Evolutionary conservation across 352 stramenopile species (phyloP).

Genomic region (Globisporangium mamillatum): DNA sequence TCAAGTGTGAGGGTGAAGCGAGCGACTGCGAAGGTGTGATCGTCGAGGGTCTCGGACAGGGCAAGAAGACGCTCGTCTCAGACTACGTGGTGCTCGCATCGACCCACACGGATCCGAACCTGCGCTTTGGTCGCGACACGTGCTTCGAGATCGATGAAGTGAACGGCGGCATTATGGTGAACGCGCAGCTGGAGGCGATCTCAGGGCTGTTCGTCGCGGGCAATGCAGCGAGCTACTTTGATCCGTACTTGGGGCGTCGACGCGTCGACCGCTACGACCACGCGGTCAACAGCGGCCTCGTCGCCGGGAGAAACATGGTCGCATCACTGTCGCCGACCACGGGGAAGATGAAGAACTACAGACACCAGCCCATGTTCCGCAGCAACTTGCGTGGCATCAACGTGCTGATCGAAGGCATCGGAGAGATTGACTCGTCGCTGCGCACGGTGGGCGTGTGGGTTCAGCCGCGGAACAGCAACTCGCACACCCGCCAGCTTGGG

Average conservation of each 20-base stretch:
- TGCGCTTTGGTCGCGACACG: conserved; percentile 57
- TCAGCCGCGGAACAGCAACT: conserved; percentile 28
- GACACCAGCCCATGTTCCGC: conserved; percentile 87
- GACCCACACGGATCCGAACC: conserved; percentile 86
- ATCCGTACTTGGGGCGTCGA: conserved; percentile 80
- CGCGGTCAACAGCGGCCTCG: conserved; percentile 89
- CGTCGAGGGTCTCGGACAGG: conserved; percentile 63
- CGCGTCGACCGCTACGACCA: conserved; percentile 92
- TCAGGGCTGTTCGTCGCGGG: conserved; percentile 89
- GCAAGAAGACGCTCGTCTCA: conserved; percentile 66
- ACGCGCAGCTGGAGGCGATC: conserved; percentile 87
- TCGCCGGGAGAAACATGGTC: conserved; percentile 88
- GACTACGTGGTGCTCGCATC: conserved; percentile 92
- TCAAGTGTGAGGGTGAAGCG: conserved; percentile 51
- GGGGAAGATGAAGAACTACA: conserved; percentile 79
- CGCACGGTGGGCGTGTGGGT: conserved; percentile 85
- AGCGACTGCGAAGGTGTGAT: conserved; percentile 35
- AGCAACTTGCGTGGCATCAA: conserved; percentile 70
- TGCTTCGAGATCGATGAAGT: conserved; percentile 84
- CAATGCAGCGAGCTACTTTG: conserved; percentile 88
- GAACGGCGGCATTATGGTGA: conserved; percentile 90
- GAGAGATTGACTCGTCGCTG: conserved; percentile 78
- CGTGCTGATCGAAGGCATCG: conserved; percentile 83
- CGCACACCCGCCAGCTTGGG: conserved; percentile 2
- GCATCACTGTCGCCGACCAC: conserved; percentile 31